These are phyloP conservation scores for Pseudogymnoascus pannorum DNA, from an alignment of 2,329 filamentous ascomycete species.

Conservation along the genomic window DNA sequence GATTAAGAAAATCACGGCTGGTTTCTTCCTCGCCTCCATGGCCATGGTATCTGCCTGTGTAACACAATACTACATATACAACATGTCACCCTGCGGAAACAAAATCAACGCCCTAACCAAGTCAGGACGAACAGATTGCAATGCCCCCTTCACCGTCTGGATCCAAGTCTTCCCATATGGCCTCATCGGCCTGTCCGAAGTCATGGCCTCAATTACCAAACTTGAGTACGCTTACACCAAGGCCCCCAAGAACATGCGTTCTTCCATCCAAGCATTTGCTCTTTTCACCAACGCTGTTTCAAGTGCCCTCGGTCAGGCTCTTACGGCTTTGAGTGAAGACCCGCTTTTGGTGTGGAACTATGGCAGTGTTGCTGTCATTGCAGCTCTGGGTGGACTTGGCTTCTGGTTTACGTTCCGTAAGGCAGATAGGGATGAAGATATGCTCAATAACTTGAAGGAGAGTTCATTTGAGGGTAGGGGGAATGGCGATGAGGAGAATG, in stretches of 20 bases:
- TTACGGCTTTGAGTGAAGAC: constrained; percentile 54
- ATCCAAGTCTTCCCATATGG: constrained; percentile 41
- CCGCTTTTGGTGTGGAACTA: constrained; percentile 70
- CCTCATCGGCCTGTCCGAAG: constrained; percentile 49
- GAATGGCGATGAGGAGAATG: constrained; percentile 19
- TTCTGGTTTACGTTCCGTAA: constrained; percentile 64
- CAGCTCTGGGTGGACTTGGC: constrained; percentile 51
- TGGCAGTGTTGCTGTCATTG: constrained; percentile 51
- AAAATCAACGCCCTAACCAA: constrained; percentile 35
- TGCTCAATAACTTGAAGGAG: constrained; percentile 51
- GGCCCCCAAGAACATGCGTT: constrained; percentile 73
- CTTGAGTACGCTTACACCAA: constrained; percentile 74
- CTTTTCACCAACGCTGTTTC: constrained; percentile 66
- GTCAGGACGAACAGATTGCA: neutral
- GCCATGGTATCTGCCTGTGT: constrained; percentile 54
- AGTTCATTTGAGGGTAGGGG: constrained; percentile 15
- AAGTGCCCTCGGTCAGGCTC: constrained; percentile 62
- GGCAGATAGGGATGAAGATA: constrained; percentile 62
- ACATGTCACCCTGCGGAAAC: constrained; percentile 51
- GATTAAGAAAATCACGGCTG: constrained; percentile 66
- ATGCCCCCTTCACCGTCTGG: constrained; percentile 58
- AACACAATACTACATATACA: constrained; percentile 58
- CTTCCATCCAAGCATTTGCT: constrained; percentile 62
- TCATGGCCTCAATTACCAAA: constrained; percentile 51
- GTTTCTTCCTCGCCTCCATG: constrained; percentile 58